Base-by-base conservation (phyloP, 106 monocot genomes). In the Apostasia ramifera region DNA sequence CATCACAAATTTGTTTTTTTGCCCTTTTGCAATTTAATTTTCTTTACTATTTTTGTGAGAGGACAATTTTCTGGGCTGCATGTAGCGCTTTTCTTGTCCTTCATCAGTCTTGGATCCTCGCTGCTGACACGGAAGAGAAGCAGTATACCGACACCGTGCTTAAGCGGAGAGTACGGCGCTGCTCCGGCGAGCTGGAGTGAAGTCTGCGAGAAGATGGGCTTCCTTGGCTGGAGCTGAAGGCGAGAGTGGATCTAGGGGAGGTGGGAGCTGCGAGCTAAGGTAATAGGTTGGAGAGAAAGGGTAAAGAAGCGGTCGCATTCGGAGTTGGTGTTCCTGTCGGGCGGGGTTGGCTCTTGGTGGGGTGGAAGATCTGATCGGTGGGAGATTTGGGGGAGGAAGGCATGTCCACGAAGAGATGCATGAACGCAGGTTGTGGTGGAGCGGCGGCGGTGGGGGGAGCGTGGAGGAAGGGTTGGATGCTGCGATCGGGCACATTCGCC, bases 401-500 rank as follows among this genome's bases (percentile, higher is more conserved):
- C 61, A 77, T 81, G 90, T 79, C 73, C 48, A 52, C 78, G 70
- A 84, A 58, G 78, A 56, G 84, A 9, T 94, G 94, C 73, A 83
- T 91, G 85, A 94, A 91, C 75, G 67, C 77, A 4, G 81, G 64
- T 12, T 94, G 94, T 47, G 79, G 70, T 54, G 71, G 67, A 51
- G 48, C 78, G 63, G 71, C 57, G 53, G 71, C 78, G 53, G 71
- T 76, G 37, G 82, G 67, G 8, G 89, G 78, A 45, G 88, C 85
- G 67, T 88, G 90, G 94, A 81, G 73, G 80, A 85, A 72, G 63
- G 94, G 94, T 2, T 94, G 94, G 94, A 47, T 52, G 57, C 69
- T 94, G 74, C 69, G 88, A 91, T 90, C 91, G 57, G 94, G 94
- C 8, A 85, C 81, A 57, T 94, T 83, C 64, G 94, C 85, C 39